Percentiles rank a stretch among this genome's conserved stretches.
These are phyloP conservation scores for Erodium chrysanthum DNA, from an alignment of 441 rosid genomes.

Conservation along the genomic window DNA sequence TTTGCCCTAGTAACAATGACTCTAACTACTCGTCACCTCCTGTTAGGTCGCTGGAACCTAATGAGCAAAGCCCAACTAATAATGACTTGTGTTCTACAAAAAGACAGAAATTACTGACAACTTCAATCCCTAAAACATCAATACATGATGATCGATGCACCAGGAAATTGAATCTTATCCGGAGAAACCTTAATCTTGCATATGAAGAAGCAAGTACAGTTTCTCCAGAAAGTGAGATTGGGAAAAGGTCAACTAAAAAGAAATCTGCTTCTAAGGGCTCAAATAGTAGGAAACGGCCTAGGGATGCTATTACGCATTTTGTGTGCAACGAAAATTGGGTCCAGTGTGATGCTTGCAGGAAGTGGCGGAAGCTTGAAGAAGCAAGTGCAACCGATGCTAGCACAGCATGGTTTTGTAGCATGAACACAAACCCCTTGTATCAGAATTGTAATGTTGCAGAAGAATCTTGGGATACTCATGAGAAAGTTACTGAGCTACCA, in stretches of 20 bases:
- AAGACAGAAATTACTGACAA: conserved; percentile 20
- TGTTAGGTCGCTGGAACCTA: conserved; percentile 34
- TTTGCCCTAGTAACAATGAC: conserved; percentile 22
- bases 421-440: conserved; percentile 56
- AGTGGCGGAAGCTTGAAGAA: conserved; percentile 75
- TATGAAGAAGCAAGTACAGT: conserved; percentile 33
- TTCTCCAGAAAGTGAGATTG: conserved; percentile 28
- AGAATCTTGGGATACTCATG: conserved; percentile 55
- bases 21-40: conserved; percentile 33
- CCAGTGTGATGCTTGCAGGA: conserved; percentile 82
- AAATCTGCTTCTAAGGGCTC: conserved; percentile 25
- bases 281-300: conserved; percentile 26
- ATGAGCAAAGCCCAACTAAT: conserved; percentile 29
- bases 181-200: conserved; percentile 46
- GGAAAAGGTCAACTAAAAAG: conserved; percentile 27
- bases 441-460: conserved; percentile 67
- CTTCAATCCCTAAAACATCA: conserved; percentile 24
- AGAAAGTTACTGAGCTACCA: conserved; percentile 50
- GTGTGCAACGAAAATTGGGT: conserved; percentile 58
- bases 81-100: conserved; percentile 24
- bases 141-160: conserved; percentile 31
- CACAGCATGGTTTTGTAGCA: conserved; percentile 89
- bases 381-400: conserved; percentile 33
- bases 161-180: conserved; percentile 42
- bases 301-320: conserved; percentile 25